Base-by-base conservation (phyloP, 495 filamentous ascomycete species). In the Amniculicola lignicola region DNA sequence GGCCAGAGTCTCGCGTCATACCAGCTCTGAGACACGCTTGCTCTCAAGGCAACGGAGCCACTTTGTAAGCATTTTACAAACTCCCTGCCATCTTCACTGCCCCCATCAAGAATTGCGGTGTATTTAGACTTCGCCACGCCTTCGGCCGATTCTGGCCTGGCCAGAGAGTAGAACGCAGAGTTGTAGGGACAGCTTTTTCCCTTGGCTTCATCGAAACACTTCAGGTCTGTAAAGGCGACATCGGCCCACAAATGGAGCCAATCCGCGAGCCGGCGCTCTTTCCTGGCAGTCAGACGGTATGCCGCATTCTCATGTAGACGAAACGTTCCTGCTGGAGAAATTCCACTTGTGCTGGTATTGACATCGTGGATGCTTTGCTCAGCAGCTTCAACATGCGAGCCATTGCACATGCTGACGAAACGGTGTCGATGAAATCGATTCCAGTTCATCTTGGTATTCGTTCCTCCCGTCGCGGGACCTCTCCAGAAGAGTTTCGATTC, bases 401-500 rank as follows among this genome's bases (percentile, higher is more conserved):
- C 75, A 63, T 92, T 92, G 42, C 80, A 72, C 77, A 88, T 83
- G 56, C 76, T 71, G 11, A 88, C 78, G 54, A 89, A 80, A n/a
- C 86, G 79, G 64, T 89, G 85, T 14, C 86, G 81, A 53, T 89
- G 87, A 66, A 88, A 86, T 18, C 76, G 71, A 35, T 67, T 70
- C 86, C 87, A 90, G 60, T 84, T 87, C n/a, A 75, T 68, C 23
- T 67, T 67, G 24, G 67, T 76, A 57, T 87, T 86, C n/a, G 70
- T 69, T 2, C 87, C 86, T 9, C 86, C 86, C 15, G 81, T 81
- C 1, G 84, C 85, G 10, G 82, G 79, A 46, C 86, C 86, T 23
- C 87, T 79, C 87, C 87, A 90, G 41, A 87, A 75, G 42, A 82
- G 67, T 1, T 66, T 70, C 35, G 79, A 65, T 14, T 68, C 57